Evolutionary conservation across 768 basidiomycete genomes (phyloP).

Genomic region (Tylopilus balloui): DNA sequence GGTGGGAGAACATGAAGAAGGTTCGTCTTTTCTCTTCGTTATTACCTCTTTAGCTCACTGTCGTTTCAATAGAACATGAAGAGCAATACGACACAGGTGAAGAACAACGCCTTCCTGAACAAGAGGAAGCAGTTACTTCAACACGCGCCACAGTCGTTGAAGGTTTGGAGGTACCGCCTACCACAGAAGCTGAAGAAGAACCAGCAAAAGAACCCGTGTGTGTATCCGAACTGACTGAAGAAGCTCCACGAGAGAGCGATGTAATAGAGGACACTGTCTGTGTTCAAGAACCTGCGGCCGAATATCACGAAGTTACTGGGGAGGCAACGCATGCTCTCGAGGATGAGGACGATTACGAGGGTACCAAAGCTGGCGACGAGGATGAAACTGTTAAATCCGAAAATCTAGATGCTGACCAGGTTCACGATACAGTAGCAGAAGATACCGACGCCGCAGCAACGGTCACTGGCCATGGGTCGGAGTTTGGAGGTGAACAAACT

Average conservation of each 20-base stretch:
- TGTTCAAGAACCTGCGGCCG: constrained; percentile 9
- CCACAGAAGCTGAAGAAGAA: constrained; percentile 5
- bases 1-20: constrained; percentile 20
- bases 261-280: not conserved
- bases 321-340: constrained; percentile 16
- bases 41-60: constrained; percentile 1
- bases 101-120: constrained; percentile 4
- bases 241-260: constrained; percentile 7
- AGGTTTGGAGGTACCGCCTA: not conserved
- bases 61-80: constrained; percentile 10
- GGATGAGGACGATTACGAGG: constrained; percentile 22
- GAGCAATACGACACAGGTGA: constrained; percentile 10
- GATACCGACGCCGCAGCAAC: constrained; percentile 22
- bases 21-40: constrained; percentile 6
- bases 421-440: constrained; percentile 19
- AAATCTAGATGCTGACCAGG: constrained; percentile 27
- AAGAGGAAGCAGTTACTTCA: constrained; percentile 1
- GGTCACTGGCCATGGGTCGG: constrained; percentile 5
- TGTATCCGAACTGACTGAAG: constrained; percentile 2
- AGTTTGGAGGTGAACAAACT: constrained; percentile 30
- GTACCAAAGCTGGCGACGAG: constrained; percentile 15
- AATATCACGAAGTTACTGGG: constrained; percentile 16
- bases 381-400: constrained; percentile 16
- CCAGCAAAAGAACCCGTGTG: not conserved
- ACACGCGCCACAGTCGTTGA: not conserved